phyloP scores from a whole-genome alignment of 2,329 filamentous ascomycete species.

The Emmonsiellopsis sp. region DNA sequence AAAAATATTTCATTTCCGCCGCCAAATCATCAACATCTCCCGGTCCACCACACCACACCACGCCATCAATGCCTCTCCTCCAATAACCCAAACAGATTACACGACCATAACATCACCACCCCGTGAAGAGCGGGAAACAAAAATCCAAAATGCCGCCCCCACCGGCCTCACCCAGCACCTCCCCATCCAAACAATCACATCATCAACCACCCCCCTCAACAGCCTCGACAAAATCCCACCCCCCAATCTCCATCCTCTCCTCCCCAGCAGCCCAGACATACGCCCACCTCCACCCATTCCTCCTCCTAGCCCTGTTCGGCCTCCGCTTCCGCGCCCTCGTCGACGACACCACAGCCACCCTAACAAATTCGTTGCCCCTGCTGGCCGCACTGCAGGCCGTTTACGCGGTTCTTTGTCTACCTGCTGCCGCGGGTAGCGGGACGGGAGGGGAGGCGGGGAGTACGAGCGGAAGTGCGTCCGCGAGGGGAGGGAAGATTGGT shows the following conservation, averaged over 20 bases:
- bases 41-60: neutral
- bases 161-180: conserved; percentile 4
- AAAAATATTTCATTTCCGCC: neutral
- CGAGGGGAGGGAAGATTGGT: conserved; percentile 6
- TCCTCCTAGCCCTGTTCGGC: conserved; percentile 57
- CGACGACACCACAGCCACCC: conserved; percentile 56
- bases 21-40: too few species aligned
- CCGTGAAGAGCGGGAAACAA: neutral
- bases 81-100: neutral
- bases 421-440: conserved; percentile 18
- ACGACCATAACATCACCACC: neutral
- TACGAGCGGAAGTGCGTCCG: conserved; percentile 10
- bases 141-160: conserved; percentile 1
- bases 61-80: neutral
- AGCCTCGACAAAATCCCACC: conserved; percentile 17
- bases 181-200: conserved; percentile 12
- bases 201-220: conserved; percentile 7
- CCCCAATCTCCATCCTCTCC: conserved; percentile 40
- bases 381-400: conserved; percentile 55
- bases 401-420: conserved; percentile 52
- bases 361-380: conserved; percentile 53
- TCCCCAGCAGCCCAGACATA: conserved; percentile 45
- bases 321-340: conserved; percentile 60
- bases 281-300: conserved; percentile 57
- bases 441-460: neutral